These are phyloP conservation scores for Tolypocladium cylindrosporum DNA, from an alignment of 2,329 filamentous ascomycete genomes.

Conservation along the genomic window DNA sequence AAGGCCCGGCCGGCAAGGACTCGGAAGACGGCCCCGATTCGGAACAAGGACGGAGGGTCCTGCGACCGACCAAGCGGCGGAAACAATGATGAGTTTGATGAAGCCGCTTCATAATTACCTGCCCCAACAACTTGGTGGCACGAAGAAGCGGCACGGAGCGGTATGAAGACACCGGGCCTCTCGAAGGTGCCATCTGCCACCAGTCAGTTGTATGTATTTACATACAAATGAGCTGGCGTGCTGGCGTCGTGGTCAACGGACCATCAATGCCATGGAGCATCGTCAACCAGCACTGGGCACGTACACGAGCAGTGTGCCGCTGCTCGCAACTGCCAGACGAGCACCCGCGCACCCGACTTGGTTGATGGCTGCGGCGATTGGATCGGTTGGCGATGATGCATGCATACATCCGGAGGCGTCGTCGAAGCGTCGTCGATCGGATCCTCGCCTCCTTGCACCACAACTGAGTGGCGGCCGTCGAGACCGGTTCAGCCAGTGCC, in stretches of 20 bases:
- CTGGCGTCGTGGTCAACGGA: not conserved
- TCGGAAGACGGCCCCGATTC: not conserved
- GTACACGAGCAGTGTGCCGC: not conserved
- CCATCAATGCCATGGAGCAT: not conserved
- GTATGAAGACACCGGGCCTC: not conserved
- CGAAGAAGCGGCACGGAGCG: not conserved
- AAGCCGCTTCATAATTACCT: slow-evolving; percentile 7
- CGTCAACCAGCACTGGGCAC: not conserved
- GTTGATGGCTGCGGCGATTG: not conserved
- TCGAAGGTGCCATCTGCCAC: not conserved
- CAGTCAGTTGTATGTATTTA: not conserved
- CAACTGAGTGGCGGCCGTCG: not conserved
- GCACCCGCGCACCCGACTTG: not conserved
- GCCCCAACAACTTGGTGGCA: slow-evolving; percentile 1
- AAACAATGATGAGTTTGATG: slow-evolving; percentile 11
- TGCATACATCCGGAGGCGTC: not conserved
- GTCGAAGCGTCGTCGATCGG: not conserved
- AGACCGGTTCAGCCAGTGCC: not conserved
- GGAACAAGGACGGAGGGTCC: not conserved
- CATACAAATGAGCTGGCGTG: not conserved
- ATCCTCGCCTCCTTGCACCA: not conserved
- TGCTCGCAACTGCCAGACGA: not conserved
- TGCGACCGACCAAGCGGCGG: slow-evolving; percentile 14
- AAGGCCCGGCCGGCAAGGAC: not conserved
- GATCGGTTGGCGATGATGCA: not conserved